Evolutionary conservation across 2,329 filamentous ascomycete species (phyloP), one percentile per base, ranked within the genome.

Genomic region (Corynespora cassiicola): DNA sequence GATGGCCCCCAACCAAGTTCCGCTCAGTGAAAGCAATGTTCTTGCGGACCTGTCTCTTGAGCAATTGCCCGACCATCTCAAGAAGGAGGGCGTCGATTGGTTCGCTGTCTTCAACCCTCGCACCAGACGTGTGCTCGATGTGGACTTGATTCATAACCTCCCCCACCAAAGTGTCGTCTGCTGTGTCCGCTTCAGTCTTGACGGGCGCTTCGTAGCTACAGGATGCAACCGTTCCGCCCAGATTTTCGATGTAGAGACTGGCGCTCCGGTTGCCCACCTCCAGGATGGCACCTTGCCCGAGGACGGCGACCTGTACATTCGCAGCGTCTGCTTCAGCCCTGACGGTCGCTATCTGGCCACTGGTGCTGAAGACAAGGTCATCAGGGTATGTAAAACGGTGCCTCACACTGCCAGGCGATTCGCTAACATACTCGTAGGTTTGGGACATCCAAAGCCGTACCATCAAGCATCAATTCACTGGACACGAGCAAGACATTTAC

Each of bases 191-290:
- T 99, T 99, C 77, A 97, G 92, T 66, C 83, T 88, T 38, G 94
- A 99, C 63, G 94, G 94, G 54, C 91, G 95, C 64, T 96, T 89
- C 56, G 88, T 99, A 38, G 94, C 94, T 6, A 99, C 94, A 5
- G 94, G 94, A 27, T 97, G 94, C 78, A 99, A 99, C 71, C 80
- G 91, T 50, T 96, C 90, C n/a, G 94, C 94, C n/a, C 92, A 97
- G 71, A 99, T 99, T 58, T 99, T 94, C 69, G 94, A 99, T 52
- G 92, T 97, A 26, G 79, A 83, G 58, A 87, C 83, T 11, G 94
- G 94, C 39, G 83, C 89, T 55, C 94, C 92, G 68, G 84, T 97
- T 36, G 94, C 89, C 53, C 86, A 94, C 42, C 77, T 97, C 21
- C 90, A 96, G 68, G 94, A 99, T 58, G 87, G 92, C 56, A 86